Percentiles rank a stretch among this genome's conserved stretches.
Conservation (phyloP, 495 filamentous ascomycete genomes). For the Xylaria venustula region DNA sequence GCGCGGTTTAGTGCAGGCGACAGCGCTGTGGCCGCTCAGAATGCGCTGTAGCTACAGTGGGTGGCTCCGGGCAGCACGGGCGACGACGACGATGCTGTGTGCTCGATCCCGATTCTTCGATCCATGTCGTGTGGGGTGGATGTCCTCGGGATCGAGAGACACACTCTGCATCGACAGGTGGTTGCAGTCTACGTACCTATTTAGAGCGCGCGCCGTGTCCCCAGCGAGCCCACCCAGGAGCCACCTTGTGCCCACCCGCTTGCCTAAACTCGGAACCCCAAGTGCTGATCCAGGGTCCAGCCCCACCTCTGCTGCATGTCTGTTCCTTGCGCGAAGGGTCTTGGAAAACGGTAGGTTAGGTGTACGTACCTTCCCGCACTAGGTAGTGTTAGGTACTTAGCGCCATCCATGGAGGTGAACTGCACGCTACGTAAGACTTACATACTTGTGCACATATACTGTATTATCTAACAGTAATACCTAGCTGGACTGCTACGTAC, state of each 20-base stretch:
- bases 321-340: conserved; percentile 14
- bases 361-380: neutral
- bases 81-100: neutral
- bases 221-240: too few species aligned
- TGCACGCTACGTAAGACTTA: neutral
- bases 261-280: too few species aligned
- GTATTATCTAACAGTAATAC: too few species aligned
- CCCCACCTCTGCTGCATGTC: neutral
- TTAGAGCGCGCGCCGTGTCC: too few species aligned
- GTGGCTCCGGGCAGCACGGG: too few species aligned
- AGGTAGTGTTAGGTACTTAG: neutral
- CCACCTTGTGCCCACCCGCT: too few species aligned
- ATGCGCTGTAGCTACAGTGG: too few species aligned
- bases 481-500: too few species aligned
- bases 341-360: neutral
- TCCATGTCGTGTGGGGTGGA: neutral
- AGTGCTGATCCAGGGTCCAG: conserved; percentile 13
- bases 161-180: conserved; percentile 3
- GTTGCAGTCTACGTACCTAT: neutral
- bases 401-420: too few species aligned
- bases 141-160: neutral
- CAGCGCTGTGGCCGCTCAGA: too few species aligned
- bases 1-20: too few species aligned
- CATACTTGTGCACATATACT: too few species aligned
- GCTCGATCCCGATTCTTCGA: conserved; percentile 9